phyloP scores from a whole-genome alignment of 192 early-diverging fungal genomes.

The Gonapodya prolifera region DNA sequence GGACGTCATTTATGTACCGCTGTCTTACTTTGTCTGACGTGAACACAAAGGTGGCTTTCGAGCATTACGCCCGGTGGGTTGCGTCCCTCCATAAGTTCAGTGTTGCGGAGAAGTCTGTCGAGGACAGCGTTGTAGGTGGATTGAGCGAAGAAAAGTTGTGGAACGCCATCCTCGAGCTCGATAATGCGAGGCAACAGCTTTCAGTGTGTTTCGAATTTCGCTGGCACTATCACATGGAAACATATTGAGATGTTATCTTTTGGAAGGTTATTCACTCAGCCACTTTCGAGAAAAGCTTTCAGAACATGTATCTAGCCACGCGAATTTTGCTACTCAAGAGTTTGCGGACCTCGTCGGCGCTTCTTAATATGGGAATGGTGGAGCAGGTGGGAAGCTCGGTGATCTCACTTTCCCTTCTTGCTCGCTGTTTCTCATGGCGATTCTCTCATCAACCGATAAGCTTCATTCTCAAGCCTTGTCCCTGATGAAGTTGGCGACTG shows the following conservation, averaged over 20 bases:
- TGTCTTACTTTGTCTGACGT: no score
- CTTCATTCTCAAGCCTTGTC: not conserved
- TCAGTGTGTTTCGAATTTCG: no score
- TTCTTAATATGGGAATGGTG: not conserved
- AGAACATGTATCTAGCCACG: not conserved
- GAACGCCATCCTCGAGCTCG: no score
- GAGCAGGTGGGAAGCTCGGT: not conserved
- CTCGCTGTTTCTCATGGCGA: not conserved
- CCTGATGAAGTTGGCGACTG: not conserved
- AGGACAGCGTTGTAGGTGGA: no score
- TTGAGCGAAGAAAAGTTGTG: no score
- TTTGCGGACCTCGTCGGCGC: not conserved
- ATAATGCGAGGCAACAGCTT: no score
- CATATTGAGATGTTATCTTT: no score
- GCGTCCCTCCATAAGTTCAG: not conserved
- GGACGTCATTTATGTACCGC: no score
- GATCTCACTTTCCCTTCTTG: not conserved
- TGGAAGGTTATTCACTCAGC: no score
- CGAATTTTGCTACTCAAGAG: not conserved
- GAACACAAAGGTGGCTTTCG: not conserved
- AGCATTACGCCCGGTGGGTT: not conserved
- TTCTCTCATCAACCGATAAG: no score
- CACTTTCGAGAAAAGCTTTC: no score
- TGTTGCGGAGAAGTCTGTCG: not conserved
- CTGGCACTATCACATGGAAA: no score